Percentiles rank a stretch among this genome's conserved stretches.
phyloP scores from a whole-genome alignment of 208 protist species.

The Acanthamoeba triangularis region DNA sequence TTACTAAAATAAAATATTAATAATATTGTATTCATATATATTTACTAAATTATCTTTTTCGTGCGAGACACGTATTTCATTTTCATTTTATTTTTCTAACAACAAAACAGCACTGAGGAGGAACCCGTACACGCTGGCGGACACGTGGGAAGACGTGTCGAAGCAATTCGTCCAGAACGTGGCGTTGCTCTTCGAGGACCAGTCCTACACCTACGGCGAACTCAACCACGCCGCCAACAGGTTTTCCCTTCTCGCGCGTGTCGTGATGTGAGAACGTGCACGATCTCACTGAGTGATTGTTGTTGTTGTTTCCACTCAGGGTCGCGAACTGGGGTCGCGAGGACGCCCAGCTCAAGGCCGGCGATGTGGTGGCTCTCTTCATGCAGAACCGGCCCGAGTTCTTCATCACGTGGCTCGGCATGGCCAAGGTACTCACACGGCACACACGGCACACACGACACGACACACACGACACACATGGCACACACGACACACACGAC shows the following conservation, averaged over 20 bases:
- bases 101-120: not conserved
- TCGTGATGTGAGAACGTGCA: no score
- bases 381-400: conserved; percentile 71
- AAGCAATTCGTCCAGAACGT: not conserved
- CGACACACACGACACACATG: no score
- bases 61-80: no score
- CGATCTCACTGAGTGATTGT: not conserved
- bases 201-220: conserved; percentile 29
- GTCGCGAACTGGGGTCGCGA: conserved; percentile 53
- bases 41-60: no score
- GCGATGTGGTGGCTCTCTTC: conserved; percentile 76
- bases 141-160: not conserved
- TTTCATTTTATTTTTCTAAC: not conserved
- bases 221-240: conserved; percentile 32
- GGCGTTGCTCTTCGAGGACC: conserved; percentile 53
- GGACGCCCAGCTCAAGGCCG: conserved; percentile 40
- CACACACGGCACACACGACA: no score
- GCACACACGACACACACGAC: no score
- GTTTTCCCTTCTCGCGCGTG: not conserved
- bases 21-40: no score
- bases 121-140: conserved; percentile 16
- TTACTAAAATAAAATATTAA: no score
- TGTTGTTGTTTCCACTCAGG: not conserved
- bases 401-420: conserved; percentile 52
- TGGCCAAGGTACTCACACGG: not conserved